These are phyloP conservation scores for Phialocephala subalpina DNA, from an alignment of 2,329 filamentous ascomycete genomes.

Conservation along the genomic window DNA sequence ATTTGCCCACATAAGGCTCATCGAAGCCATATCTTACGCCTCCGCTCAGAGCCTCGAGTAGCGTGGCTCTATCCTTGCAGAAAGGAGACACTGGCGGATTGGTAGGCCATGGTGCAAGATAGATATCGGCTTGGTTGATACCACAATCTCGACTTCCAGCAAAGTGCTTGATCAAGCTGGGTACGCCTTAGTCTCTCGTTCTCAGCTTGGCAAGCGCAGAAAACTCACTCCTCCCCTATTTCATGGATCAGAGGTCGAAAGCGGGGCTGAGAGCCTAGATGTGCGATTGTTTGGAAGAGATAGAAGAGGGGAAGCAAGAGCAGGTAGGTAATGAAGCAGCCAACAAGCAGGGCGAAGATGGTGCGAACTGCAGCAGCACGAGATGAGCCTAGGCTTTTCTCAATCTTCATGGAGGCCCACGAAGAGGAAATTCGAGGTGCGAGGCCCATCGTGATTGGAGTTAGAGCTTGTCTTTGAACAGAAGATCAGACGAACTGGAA, in stretches of 20 bases:
- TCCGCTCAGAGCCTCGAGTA: slow-evolving; percentile 50
- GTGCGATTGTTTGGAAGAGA: slow-evolving; percentile 3
- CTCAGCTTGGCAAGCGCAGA: background rate
- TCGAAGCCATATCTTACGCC: slow-evolving; percentile 52
- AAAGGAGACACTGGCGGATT: slow-evolving; percentile 31
- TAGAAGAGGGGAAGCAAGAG: slow-evolving; percentile 13
- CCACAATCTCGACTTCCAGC: slow-evolving; percentile 36
- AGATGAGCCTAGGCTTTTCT: slow-evolving; percentile 13
- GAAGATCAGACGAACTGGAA: background rate
- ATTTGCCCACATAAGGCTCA: slow-evolving; percentile 45
- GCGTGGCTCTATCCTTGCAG: slow-evolving; percentile 39
- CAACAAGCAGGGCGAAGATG: background rate
- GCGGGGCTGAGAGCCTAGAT: background rate
- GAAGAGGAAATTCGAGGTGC: slow-evolving; percentile 17
- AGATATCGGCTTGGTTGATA: slow-evolving; percentile 34
- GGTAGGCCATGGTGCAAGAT: slow-evolving; percentile 30
- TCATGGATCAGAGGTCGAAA: slow-evolving; percentile 10
- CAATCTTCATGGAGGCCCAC: slow-evolving; percentile 16
- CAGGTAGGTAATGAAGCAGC: slow-evolving; percentile 14
- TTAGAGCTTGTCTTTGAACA: background rate
- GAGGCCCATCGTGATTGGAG: slow-evolving; percentile 13
- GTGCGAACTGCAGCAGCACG: slow-evolving; percentile 15
- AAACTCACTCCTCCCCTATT: slow-evolving; percentile 31
- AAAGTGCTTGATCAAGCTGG: slow-evolving; percentile 34
- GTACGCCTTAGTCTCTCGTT: slow-evolving; percentile 3